phyloP scores from a whole-genome alignment of 2,329 filamentous ascomycete genomes.

The Capronia americana region DNA sequence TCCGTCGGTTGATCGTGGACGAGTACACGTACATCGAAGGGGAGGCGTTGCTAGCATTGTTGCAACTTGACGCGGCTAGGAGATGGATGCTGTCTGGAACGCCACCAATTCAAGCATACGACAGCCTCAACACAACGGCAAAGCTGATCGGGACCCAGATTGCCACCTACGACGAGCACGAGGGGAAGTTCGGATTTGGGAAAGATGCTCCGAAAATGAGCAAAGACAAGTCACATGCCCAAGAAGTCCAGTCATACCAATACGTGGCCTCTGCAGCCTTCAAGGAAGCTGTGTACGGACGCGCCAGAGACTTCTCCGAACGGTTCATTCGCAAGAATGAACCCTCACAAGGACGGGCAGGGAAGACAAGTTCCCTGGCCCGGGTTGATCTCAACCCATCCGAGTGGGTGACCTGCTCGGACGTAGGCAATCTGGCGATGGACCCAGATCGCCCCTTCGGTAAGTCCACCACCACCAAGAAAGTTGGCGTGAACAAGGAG shows the following conservation, averaged over 20 bases:
- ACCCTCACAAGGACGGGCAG: constrained; percentile 1
- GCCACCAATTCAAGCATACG: constrained; percentile 63
- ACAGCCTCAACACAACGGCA: constrained; percentile 66
- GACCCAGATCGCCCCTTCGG: constrained; percentile 18
- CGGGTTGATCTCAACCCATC: constrained; percentile 13
- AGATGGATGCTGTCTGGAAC: constrained; percentile 71
- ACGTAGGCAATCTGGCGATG: constrained; percentile 19
- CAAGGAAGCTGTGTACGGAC: constrained; percentile 23
- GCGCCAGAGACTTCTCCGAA: constrained; percentile 30
- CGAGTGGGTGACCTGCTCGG: constrained; percentile 24
- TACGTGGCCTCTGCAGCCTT: constrained; percentile 53
- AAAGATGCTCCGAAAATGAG: constrained; percentile 51
- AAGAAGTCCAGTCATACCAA: constrained; percentile 62
- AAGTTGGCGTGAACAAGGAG: neutral
- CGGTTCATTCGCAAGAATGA: constrained; percentile 32
- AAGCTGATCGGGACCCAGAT: constrained; percentile 62
- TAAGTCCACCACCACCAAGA: neutral
- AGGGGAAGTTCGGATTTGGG: constrained; percentile 52
- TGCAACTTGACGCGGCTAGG: constrained; percentile 57
- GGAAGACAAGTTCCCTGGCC: neutral
- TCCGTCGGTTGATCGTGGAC: constrained; percentile 67
- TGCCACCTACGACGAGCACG: constrained; percentile 53
- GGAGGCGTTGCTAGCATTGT: constrained; percentile 52
- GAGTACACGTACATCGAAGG: constrained; percentile 66
- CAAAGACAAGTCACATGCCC: constrained; percentile 57